Base-by-base conservation (phyloP, 2,329 filamentous ascomycete species). In the Penicillium griseofulvum region DNA sequence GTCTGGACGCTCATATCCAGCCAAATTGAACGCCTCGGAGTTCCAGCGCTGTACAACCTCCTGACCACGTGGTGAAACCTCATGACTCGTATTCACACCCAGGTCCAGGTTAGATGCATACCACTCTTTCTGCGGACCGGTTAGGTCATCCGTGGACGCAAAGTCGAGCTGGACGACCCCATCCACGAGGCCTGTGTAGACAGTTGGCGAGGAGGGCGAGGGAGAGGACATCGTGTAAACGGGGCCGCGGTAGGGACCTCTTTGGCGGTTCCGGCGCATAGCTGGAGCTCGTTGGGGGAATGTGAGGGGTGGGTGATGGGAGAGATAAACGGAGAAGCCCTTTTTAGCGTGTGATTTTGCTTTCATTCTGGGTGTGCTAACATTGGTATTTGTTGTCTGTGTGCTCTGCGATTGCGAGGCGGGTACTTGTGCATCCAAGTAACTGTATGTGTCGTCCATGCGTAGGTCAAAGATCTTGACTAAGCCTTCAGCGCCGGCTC, bases 391-490 rank as follows among this genome's bases (percentile, higher is more conserved):
- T 41, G 19, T 43, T 45, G 6, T 36, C 45, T 29, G 17, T 16
- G 39, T 53, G 14, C 50, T 36, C 33, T 43, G 22, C 38, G 46
- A 42, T 22, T 41, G n/a, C n/a, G 56, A 54, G 4, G 14, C 16
- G 8, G 51, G 51, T 12, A 38, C 26, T 19, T 60, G 65, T 26
- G 70, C 60, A 22, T 71, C 63, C 10, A 65, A 65, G 36, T 73
- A 71, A 50, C 55, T 68, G 61, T 74, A 75, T 14, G 59, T 63
- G 22, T 65, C 71, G n/a, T 64, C 63, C 63, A 84, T 74, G 24
- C 85, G 82, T 41, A 87, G 66, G 61, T 88, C 84, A 60, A 85
- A 87, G 5, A 86, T 73, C 61, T 87, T 87, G 42, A 87, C 70
- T 48, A 86, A 74, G 42, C 78, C 80, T 66, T 87, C 81, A 46